phyloP scores from a whole-genome alignment of 768 basidiomycete genomes.

The Fomitopsis serialis region DNA sequence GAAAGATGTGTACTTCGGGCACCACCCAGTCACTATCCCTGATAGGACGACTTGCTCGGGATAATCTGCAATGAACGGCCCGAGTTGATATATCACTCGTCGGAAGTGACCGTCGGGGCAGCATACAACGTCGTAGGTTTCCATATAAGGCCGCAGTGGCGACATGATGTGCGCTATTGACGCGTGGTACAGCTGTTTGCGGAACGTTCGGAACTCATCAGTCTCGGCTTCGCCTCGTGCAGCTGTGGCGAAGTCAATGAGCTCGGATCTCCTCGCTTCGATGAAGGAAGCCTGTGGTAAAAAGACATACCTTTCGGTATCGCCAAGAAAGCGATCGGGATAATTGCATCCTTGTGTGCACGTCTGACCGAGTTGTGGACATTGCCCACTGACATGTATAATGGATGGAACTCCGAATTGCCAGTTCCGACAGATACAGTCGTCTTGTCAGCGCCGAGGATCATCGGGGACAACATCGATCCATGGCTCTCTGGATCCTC shows the following conservation, averaged over 20 bases:
- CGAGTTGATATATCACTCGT: constrained; percentile 21
- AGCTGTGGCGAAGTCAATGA: not conserved
- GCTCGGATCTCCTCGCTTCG: too few species aligned
- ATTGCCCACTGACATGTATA: constrained; percentile 22
- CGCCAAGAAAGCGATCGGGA: constrained; percentile 18
- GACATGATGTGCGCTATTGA: constrained; percentile 3
- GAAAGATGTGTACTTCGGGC: too few species aligned
- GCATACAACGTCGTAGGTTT: constrained; percentile 5
- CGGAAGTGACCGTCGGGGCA: constrained; percentile 25
- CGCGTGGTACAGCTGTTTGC: constrained; percentile 8
- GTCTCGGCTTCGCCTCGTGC: not conserved
- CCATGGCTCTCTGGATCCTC: constrained; percentile 9
- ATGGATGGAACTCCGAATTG: constrained; percentile 21
- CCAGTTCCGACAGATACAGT: constrained; percentile 21
- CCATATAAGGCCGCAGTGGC: constrained; percentile 11
- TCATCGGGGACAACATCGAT: constrained; percentile 17
- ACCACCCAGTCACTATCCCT: constrained; percentile 16
- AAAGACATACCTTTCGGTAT: constrained; percentile 29
- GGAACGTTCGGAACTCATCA: constrained; percentile 7
- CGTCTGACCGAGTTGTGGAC: constrained; percentile 16
- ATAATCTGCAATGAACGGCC: constrained; percentile 27
- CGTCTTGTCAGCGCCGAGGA: constrained; percentile 22
- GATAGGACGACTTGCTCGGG: constrained; percentile 23
- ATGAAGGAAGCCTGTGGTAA: not conserved
- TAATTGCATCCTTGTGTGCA: constrained; percentile 15